Base-by-base conservation (phyloP, 2,329 filamentous ascomycete genomes). In the Niveomyces coronatus region DNA sequence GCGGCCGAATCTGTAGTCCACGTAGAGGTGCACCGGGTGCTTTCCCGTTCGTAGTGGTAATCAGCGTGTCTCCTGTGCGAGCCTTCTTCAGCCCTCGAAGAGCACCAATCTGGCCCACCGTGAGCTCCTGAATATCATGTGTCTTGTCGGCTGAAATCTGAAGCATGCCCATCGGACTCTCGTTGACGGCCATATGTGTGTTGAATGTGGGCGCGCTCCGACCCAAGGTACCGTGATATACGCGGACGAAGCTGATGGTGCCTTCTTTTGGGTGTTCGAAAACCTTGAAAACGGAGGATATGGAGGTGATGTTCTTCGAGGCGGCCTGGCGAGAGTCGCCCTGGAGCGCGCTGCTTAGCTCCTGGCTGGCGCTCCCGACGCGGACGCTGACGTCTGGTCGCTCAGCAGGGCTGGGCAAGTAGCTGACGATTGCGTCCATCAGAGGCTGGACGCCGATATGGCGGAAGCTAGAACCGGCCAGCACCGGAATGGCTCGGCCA, bases 381-480 rank as follows among this genome's bases (percentile, higher is more conserved):
- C 75, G 82, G 36, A 95, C 75, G 49, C 87, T 79, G 1, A 86
- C 74, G 51, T 89, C 82, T 8, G 85, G 83, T 14, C 85, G 71
- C 53, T 95, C 86, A 2, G 70, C 63, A 1, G 91, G 91, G 46
- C 78, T 85, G 0, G 91, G 91, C 3, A 96, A 68, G 31, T 95
- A 80, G 52, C 95, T 85, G 8, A 86, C 76, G 10, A 96, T 78
- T 26, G 85, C 85, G 56, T 96, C 87, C 37, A 96, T 72, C 16
- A 98, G 67, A 19, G 88, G 86, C 56, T 95, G 86, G 4, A 96
- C 87, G 7, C 91, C 91, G 44, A 96, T 85, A 47, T 96, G 94
- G 29, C 83, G 78, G 59, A 96, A 87, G 57, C 88, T 95, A 5
- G 89, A 88, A 3, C 89, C 89, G 1, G 85, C 85, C 58, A 94